Evolutionary conservation across 257 asterid genomes (phyloP).

Genomic region (Penstemon barbatus): DNA sequence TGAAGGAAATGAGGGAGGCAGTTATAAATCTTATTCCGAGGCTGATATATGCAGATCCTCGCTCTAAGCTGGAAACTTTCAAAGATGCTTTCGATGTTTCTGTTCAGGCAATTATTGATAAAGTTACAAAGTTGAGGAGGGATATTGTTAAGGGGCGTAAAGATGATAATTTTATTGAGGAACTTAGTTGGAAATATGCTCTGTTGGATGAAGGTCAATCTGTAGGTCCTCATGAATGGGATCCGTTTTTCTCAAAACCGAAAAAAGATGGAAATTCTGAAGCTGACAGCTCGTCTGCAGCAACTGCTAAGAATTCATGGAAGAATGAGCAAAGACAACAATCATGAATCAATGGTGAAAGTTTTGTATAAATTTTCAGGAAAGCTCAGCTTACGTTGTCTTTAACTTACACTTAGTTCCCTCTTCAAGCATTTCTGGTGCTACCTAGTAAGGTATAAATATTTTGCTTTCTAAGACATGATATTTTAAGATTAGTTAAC

Average conservation of each 20-base stretch:
- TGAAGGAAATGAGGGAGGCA: slow-evolving; percentile 66
- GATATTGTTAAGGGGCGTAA: slow-evolving; percentile 56
- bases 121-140: slow-evolving; percentile 69
- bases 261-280: slow-evolving; percentile 38
- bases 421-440: neutral
- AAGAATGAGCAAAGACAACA: slow-evolving; percentile 54
- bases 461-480: slow-evolving; percentile 5
- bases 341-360: slow-evolving; percentile 11
- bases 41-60: slow-evolving; percentile 78
- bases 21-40: slow-evolving; percentile 74
- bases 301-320: slow-evolving; percentile 62
- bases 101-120: slow-evolving; percentile 63
- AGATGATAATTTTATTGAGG: slow-evolving; percentile 56
- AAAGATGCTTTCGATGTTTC: slow-evolving; percentile 86
- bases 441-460: slow-evolving; percentile 24
- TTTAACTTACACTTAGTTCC: neutral
- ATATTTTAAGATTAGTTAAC: slow-evolving; percentile 13
- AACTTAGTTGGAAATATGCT: slow-evolving; percentile 76
- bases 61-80: slow-evolving; percentile 58
- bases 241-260: slow-evolving; percentile 65
- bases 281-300: slow-evolving; percentile 44
- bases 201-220: slow-evolving; percentile 55
- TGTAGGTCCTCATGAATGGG: slow-evolving; percentile 73
- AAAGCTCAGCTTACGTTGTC: slow-evolving; percentile 1
- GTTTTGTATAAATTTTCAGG: neutral